These are phyloP conservation scores for Ustilago tritici DNA, from an alignment of 1,284 basidiomycete genomes.

Conservation along the genomic window DNA sequence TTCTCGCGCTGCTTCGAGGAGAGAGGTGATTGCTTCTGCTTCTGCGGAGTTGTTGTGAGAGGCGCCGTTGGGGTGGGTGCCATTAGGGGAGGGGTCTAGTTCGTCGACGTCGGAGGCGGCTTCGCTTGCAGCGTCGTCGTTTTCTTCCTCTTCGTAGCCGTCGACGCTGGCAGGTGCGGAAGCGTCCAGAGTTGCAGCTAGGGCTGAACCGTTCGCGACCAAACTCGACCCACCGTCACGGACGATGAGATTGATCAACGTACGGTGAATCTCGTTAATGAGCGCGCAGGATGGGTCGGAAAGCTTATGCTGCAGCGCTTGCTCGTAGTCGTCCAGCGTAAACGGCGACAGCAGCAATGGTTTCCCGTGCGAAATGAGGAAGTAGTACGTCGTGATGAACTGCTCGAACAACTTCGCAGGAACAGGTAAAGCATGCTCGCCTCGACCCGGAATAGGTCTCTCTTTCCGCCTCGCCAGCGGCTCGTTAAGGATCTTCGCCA, in stretches of 20 bases:
- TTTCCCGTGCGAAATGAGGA: conserved; percentile 89
- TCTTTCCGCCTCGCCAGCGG: conserved; percentile 43
- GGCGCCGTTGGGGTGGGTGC: conserved; percentile 20
- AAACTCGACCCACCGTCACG: conserved; percentile 76
- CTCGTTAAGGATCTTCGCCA: conserved; percentile 56
- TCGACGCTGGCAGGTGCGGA: conserved; percentile 55
- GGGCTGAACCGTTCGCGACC: conserved; percentile 15
- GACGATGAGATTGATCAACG: conserved; percentile 84
- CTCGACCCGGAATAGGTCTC: conserved; percentile 78
- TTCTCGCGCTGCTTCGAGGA: conserved; percentile 50
- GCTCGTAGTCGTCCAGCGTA: conserved; percentile 92
- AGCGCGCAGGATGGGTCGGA: conserved; percentile 80
- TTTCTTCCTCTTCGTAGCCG: conserved; percentile 66
- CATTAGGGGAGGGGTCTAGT: conserved; percentile 25
- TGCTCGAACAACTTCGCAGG: conserved; percentile 80
- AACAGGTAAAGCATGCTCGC: conserved; percentile 83
- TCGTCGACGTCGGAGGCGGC: conserved; percentile 50
- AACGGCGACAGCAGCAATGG: conserved; percentile 89
- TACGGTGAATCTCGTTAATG: conserved; percentile 87
- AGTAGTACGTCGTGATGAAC: conserved; percentile 91
- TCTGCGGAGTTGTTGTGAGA: conserved; percentile 22
- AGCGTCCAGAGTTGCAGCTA: conserved; percentile 27
- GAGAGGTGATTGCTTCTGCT: conserved; percentile 39
- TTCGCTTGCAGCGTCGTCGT: conserved; percentile 39
- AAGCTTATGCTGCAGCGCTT: conserved; percentile 82